These are phyloP conservation scores for Neckera pumila DNA, from an alignment of 225 moss, liverwort and hornwort species.

Conservation along the genomic window DNA sequence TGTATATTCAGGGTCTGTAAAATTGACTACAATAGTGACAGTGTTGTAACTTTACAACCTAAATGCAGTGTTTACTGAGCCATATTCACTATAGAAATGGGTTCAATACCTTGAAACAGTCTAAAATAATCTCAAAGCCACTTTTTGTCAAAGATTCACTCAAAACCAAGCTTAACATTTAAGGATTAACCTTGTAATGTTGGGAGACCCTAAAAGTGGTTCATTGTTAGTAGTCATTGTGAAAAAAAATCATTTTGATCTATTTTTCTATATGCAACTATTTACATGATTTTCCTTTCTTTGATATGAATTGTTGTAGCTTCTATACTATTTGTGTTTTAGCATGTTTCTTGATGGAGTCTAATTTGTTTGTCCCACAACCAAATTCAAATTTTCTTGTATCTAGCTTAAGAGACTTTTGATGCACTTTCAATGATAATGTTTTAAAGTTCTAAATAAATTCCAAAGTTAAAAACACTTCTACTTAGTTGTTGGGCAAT, in stretches of 20 bases:
- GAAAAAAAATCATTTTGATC: background rate
- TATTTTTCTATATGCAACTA: background rate
- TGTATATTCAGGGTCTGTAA: accelerated
- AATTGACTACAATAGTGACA: background rate
- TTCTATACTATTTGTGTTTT: background rate
- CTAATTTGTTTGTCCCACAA: background rate
- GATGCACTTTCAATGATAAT: background rate
- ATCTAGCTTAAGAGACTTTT: background rate
- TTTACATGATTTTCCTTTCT: background rate
- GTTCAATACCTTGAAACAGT: background rate
- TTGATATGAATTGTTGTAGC: background rate
- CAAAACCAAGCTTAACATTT: background rate
- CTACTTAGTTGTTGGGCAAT: background rate
- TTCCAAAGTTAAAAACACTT: background rate
- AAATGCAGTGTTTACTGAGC: accelerated
- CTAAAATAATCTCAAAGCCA: background rate
- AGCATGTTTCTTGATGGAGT: background rate
- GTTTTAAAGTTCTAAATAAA: background rate
- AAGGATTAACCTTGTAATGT: background rate
- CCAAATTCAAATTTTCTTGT: background rate
- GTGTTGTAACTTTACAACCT: background rate
- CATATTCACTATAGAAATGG: background rate
- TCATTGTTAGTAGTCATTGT: background rate
- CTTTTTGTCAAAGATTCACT: background rate
- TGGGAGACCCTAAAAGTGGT: background rate